Conservation (phyloP, 2,329 filamentous ascomycete species). For the Cladosporium sp. region DNA sequence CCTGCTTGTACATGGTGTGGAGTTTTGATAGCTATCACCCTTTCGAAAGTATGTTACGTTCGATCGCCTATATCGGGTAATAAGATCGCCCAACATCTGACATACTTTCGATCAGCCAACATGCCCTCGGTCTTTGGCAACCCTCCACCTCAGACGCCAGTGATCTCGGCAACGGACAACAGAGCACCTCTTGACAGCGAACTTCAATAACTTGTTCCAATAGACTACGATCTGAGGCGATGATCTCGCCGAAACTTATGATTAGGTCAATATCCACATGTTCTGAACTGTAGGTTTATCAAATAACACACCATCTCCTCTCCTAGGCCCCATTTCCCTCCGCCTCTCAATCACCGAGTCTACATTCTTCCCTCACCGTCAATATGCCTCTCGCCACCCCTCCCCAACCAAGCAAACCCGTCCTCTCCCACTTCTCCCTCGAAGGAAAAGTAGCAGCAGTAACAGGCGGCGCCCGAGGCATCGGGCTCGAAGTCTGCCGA, state of each 20-base stretch:
- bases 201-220: too few species aligned
- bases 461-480: conserved; percentile 32
- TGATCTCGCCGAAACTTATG: too few species aligned
- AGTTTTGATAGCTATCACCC: not conserved
- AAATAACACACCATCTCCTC: not conserved
- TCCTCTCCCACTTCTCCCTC: conserved; percentile 29
- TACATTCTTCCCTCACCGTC: not conserved
- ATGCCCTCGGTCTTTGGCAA: too few species aligned
- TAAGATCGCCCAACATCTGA: too few species aligned
- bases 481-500: conserved; percentile 31
- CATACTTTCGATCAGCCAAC: too few species aligned
- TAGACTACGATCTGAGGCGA: too few species aligned
- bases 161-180: conserved; percentile 8
- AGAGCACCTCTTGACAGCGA: conserved; percentile 5
- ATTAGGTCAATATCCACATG: too few species aligned
- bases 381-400: conserved; percentile 24
- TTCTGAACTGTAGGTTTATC: not conserved
- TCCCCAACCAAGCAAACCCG: conserved; percentile 12
- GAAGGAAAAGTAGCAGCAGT: conserved; percentile 34
- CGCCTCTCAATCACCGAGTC: too few species aligned
- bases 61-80: not conserved
- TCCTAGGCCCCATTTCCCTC: not conserved
- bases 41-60: not conserved
- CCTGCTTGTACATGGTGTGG: not conserved
- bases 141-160: not conserved